A percentile compares a stretch with the other conserved stretches of the same genome.
Conservation (phyloP, 805 yeast genomes). For the Ogataea nonfermentans region DNA sequence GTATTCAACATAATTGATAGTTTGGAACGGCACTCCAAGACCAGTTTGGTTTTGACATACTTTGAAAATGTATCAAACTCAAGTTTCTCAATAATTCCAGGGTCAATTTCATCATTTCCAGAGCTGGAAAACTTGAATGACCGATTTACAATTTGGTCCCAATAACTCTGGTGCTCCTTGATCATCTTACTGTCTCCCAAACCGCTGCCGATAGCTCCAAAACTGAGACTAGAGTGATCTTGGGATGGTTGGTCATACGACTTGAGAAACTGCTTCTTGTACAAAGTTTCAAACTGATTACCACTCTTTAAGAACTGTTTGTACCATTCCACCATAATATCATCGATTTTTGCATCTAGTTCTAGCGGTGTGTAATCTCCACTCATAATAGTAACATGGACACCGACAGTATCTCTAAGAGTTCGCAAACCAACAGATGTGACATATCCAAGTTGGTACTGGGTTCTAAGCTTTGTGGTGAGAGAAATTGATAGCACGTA, state of each 20-base stretch:
- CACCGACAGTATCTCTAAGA: slow-evolving; percentile 51
- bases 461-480: slow-evolving; percentile 48
- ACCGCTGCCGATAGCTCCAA: slow-evolving; percentile 24
- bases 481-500: slow-evolving; percentile 45
- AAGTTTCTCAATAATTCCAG: slow-evolving; percentile 30
- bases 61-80: slow-evolving; percentile 33
- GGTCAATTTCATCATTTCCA: slow-evolving; percentile 37
- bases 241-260: slow-evolving; percentile 20
- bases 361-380: slow-evolving; percentile 40
- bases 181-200: slow-evolving; percentile 25
- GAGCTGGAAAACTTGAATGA: slow-evolving; percentile 41
- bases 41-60: slow-evolving; percentile 37
- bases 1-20: slow-evolving; percentile 44
- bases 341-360: slow-evolving; percentile 47
- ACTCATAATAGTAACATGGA: slow-evolving; percentile 59
- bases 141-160: slow-evolving; percentile 49
- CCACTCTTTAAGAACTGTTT: slow-evolving; percentile 27
- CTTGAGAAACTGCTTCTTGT: slow-evolving; percentile 39
- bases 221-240: slow-evolving; percentile 25
- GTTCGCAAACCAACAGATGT: slow-evolving; percentile 56
- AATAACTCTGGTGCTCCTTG: slow-evolving; percentile 44
- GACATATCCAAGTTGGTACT: slow-evolving; percentile 60
- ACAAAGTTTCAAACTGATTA: slow-evolving; percentile 34
- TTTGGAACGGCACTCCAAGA: slow-evolving; percentile 40
- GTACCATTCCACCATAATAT: slow-evolving; percentile 44